phyloP scores from a whole-genome alignment of 108 stramenopile species.

The Conticribra guillardii region DNA sequence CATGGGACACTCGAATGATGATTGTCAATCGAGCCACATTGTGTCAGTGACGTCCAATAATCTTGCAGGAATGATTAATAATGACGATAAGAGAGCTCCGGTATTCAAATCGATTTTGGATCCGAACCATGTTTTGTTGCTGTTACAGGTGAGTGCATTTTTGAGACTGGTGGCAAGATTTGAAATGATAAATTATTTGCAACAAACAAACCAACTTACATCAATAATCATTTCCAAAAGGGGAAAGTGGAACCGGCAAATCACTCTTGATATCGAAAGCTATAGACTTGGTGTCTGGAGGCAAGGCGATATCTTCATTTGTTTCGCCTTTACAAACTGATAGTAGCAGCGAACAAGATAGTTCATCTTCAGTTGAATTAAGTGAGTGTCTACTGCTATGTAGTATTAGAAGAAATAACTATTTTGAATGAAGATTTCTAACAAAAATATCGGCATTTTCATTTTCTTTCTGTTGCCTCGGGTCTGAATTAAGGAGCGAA shows the following conservation, averaged over 20 bases:
- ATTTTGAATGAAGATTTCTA: background rate
- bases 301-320: slow-evolving; percentile 55
- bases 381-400: slow-evolving; percentile 33
- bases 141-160: slow-evolving; percentile 24
- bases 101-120: slow-evolving; percentile 29
- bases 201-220: no score
- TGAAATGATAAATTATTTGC: background rate
- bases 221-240: slow-evolving; percentile 26
- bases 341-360: background rate
- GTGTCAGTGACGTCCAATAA: slow-evolving; percentile 39
- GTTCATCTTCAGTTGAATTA: slow-evolving; percentile 37
- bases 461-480: background rate
- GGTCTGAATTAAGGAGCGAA: background rate
- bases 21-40: slow-evolving; percentile 25
- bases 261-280: slow-evolving; percentile 69
- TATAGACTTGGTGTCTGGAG: slow-evolving; percentile 65
- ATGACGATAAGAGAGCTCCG: background rate
- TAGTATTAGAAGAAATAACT: background rate
- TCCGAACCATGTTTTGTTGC: slow-evolving; percentile 27
- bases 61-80: slow-evolving; percentile 38
- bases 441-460: background rate
- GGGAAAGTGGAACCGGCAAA: slow-evolving; percentile 75
- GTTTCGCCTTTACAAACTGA: slow-evolving; percentile 11
- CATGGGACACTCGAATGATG: background rate
- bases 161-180: background rate